phyloP scores from a whole-genome alignment of 352 stramenopile species.

The Phytophthora podocarpi region DNA sequence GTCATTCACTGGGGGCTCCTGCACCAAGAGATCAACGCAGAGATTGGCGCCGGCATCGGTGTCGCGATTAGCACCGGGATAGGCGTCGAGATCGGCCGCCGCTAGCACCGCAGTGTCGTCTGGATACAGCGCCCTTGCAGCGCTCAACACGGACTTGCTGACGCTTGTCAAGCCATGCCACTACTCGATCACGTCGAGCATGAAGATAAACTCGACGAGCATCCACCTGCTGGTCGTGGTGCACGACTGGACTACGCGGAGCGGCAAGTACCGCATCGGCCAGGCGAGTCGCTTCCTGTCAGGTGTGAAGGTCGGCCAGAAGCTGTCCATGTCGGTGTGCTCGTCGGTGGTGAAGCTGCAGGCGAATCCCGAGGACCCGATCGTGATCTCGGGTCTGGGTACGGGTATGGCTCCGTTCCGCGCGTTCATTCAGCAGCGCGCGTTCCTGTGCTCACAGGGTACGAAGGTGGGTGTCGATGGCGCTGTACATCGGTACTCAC shows the following conservation, averaged over 20 bases:
- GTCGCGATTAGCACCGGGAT: too few species aligned
- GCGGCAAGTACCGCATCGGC: constrained; percentile 66
- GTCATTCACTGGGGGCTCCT: too few species aligned
- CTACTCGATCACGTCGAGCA: constrained; percentile 92
- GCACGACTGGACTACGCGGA: constrained; percentile 86
- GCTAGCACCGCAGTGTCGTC: too few species aligned
- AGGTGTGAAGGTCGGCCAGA: constrained; percentile 47
- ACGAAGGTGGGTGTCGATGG: constrained; percentile 75
- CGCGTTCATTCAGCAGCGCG: constrained; percentile 90
- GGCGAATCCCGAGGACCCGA: constrained; percentile 64
- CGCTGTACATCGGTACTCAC: constrained; percentile 96
- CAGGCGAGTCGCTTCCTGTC: constrained; percentile 72
- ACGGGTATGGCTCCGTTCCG: constrained; percentile 92
- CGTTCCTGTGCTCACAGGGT: constrained; percentile 67
- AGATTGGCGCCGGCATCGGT: too few species aligned
- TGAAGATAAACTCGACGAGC: constrained; percentile 83
- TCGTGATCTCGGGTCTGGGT: constrained; percentile 88
- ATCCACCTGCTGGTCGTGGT: constrained; percentile 88
- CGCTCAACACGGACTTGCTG: constrained; percentile 71
- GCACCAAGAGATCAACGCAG: too few species aligned
- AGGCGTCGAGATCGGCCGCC: too few species aligned
- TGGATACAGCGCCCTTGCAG: too few species aligned
- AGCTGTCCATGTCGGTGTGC: constrained; percentile 71
- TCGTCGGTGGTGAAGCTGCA: constrained; percentile 84
- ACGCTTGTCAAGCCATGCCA: constrained; percentile 85